These are phyloP conservation scores for Marvania coccoides DNA, from an alignment of 139 green algal genomes.

Conservation along the genomic window DNA sequence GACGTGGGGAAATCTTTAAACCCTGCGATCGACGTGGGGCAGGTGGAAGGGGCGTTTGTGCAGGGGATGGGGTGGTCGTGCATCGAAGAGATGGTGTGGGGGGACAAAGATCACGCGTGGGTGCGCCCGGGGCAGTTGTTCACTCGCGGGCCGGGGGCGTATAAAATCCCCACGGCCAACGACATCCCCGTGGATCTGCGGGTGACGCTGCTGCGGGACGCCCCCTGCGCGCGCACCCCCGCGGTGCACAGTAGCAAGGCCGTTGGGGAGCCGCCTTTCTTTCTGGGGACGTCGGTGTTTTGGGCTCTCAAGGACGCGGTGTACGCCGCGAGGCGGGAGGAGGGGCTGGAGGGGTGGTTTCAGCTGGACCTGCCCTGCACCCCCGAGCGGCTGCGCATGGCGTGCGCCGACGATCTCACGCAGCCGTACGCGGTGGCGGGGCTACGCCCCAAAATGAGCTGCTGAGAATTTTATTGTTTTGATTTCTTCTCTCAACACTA, in stretches of 20 bases:
- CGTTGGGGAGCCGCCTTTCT: conserved; percentile 92
- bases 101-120: conserved; percentile 76
- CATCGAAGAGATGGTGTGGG: conserved; percentile 95
- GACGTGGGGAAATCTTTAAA: conserved; percentile 92
- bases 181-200: conserved; percentile 94
- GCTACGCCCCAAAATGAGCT: conserved; percentile 45
- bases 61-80: conserved; percentile 92
- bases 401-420: conserved; percentile 62
- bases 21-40: conserved; percentile 93
- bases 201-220: conserved; percentile 73
- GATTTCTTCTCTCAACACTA: neutral
- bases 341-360: conserved; percentile 54
- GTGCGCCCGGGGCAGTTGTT: conserved; percentile 71
- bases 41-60: conserved; percentile 90
- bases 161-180: conserved; percentile 95
- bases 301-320: conserved; percentile 89
- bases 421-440: conserved; percentile 28
- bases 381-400: conserved; percentile 88
- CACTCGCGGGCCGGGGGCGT: conserved; percentile 69
- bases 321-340: conserved; percentile 53
- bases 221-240: conserved; percentile 66
- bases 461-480: conserved; percentile 18
- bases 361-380: conserved; percentile 77
- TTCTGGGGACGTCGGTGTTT: conserved; percentile 78
- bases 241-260: conserved; percentile 84